Evolutionary conservation across 768 basidiomycete genomes (phyloP).

Genomic region (Boletus vinaceobasis): DNA sequence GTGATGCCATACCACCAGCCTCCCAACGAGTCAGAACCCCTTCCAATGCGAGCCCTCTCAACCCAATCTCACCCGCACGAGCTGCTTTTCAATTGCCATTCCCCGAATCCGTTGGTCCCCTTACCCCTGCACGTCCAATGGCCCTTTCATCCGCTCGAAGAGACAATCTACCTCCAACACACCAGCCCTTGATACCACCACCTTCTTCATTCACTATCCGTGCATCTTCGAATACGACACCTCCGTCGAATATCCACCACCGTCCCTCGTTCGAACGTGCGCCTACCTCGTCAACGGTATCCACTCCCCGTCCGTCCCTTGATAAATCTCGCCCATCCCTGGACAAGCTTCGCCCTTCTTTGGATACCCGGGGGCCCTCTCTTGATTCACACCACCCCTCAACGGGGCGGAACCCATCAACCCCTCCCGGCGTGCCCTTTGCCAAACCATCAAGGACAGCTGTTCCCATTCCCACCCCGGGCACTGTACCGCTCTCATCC

Average conservation of each 20-base stretch:
- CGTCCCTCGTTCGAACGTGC: constrained; percentile 17
- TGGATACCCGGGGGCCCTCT: constrained; percentile 16
- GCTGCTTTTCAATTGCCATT: constrained; percentile 10
- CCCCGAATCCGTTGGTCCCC: constrained; percentile 7
- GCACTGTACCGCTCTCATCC: constrained; percentile 17
- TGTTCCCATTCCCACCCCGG: constrained; percentile 9
- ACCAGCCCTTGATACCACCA: constrained; percentile 4
- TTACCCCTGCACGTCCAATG: constrained; percentile 12
- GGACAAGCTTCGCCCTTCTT: constrained; percentile 15
- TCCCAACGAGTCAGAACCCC: constrained; percentile 19
- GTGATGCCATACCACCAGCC: constrained; percentile 12
- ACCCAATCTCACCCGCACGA: constrained; percentile 8
- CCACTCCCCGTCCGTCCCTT: constrained; percentile 14
- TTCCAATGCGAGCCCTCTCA: constrained; percentile 11
- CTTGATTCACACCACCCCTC: constrained; percentile 8
- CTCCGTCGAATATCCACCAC: constrained; percentile 4
- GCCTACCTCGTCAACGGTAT: constrained; percentile 14
- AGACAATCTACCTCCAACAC: constrained; percentile 4
- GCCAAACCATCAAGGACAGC: constrained; percentile 7
- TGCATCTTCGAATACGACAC: constrained; percentile 9
- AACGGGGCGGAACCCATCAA: background rate
- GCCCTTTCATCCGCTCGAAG: constrained; percentile 13
- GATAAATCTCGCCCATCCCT: constrained; percentile 14
- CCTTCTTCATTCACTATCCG: constrained; percentile 7
- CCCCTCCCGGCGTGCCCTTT: background rate